Evolutionary conservation across 148 eudicot species (phyloP), one percentile per base, ranked within the genome.

Genomic region (Spergularia bocconei): DNA sequence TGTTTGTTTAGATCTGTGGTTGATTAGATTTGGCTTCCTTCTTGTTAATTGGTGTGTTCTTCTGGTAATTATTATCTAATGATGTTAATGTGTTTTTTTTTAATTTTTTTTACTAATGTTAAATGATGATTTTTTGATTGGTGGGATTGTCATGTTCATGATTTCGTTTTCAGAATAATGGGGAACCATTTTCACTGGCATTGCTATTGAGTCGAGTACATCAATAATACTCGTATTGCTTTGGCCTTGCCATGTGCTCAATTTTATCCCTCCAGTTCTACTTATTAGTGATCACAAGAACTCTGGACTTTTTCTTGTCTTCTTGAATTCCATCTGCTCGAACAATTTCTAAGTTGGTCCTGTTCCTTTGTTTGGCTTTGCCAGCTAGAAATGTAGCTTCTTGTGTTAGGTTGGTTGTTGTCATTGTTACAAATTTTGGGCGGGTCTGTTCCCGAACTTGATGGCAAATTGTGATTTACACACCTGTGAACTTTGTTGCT

Each of bases 201-300:
- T 50, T 38, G 72, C 71, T 63, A 70, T 47, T 80, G 75, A 58
- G 73, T 69, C 50, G 62, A 63, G 68, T 65, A 60, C 73, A 64
- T 33, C 17, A 73, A 70, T 66, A 29, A 38, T 14, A 52, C 36
- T 29, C 36, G 5, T 44, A 6, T 70, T 48, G 52, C 41, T 8
- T 29, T 75, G 51, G 71, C 2, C 52, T 59, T 70, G 70, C 44
- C 20, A 38, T 71, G 39, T 71, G 41, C 71, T 70, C 62, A 71
- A 78, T 53, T 23, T 11, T 59, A 74, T 29, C 52, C 48, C 59
- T 61, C 65, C 65, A 52, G 13, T 38, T 36, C 60, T 61, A 77
- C 19, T 51, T 53, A 63, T 58, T 75, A 19, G 64, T 63, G 55
- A 70, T 63, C 57, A 47, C 13, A 57, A 57, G 67, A 50, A 36